These are phyloP conservation scores for Aspergillus vadensis DNA, from an alignment of 2,329 filamentous ascomycete species.

Conservation along the genomic window DNA sequence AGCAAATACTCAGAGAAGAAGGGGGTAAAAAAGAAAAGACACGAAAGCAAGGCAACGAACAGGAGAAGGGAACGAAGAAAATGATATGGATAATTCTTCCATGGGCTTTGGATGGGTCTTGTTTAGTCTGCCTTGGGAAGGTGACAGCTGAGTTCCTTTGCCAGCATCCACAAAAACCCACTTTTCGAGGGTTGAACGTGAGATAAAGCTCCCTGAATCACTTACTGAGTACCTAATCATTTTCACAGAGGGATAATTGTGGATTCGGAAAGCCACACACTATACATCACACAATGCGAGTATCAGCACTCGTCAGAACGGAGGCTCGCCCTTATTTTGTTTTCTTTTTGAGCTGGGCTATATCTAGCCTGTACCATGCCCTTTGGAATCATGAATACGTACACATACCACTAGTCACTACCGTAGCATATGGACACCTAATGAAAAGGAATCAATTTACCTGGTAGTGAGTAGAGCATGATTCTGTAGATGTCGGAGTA, in stretches of 20 bases:
- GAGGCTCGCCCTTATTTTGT: background rate
- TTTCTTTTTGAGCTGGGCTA: background rate
- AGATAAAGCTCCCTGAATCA: background rate
- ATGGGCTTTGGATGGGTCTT: background rate
- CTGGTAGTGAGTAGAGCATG: background rate
- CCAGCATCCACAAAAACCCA: background rate
- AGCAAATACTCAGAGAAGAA: background rate
- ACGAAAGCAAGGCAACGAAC: background rate
- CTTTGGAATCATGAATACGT: too few species aligned
- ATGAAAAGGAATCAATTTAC: too few species aligned
- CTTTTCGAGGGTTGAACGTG: background rate
- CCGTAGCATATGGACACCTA: too few species aligned
- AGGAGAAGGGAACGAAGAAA: background rate
- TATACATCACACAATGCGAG: background rate
- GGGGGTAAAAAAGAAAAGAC: background rate
- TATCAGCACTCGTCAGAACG: background rate
- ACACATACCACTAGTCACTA: too few species aligned
- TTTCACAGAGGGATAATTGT: too few species aligned
- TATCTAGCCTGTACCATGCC: background rate
- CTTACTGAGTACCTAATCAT: background rate
- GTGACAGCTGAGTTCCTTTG: slow-evolving; percentile 21
- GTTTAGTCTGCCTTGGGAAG: slow-evolving; percentile 8
- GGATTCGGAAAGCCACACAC: background rate
- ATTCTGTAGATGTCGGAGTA: background rate
- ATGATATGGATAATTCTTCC: background rate